Evolutionary conservation across 345 rosid genomes (phyloP).

Genomic region (Pistacia vera): DNA sequence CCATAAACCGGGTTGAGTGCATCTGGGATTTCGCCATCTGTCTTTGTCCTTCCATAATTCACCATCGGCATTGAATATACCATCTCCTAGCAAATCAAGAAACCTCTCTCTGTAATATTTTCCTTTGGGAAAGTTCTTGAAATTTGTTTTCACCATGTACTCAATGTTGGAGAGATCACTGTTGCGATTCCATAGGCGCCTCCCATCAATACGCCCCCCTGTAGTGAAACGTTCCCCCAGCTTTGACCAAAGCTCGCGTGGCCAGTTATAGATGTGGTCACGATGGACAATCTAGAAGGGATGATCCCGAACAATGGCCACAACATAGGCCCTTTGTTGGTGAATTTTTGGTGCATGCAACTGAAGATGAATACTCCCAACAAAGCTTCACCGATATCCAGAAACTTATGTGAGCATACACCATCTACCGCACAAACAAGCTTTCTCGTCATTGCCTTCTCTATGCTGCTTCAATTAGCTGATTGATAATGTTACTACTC

Average conservation of each 20-base stretch:
- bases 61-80: conserved; percentile 68
- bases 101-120: conserved; percentile 60
- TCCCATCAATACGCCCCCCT: conserved; percentile 64
- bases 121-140: conserved; percentile 79
- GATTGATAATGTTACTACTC: neutral
- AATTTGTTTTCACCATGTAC: conserved; percentile 65
- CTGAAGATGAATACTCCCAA: conserved; percentile 50
- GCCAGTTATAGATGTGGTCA: conserved; percentile 39
- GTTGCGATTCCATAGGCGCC: conserved; percentile 57
- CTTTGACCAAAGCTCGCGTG: conserved; percentile 41
- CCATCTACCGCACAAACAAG: conserved; percentile 23
- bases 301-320: conserved; percentile 73
- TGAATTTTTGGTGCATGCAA: conserved; percentile 49
- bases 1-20: conserved; percentile 61
- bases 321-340: conserved; percentile 55
- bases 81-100: conserved; percentile 64
- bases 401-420: conserved; percentile 29
- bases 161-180: conserved; percentile 56
- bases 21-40: conserved; percentile 50
- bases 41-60: conserved; percentile 71
- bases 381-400: conserved; percentile 49
- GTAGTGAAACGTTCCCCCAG: conserved; percentile 54
- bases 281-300: conserved; percentile 33
- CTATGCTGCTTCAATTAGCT: neutral
- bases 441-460: conserved; percentile 13